Percentiles rank a stretch among this genome's conserved stretches.
Conservation (phyloP, 257 asterid species). For the Salvia hispanica region DNA sequence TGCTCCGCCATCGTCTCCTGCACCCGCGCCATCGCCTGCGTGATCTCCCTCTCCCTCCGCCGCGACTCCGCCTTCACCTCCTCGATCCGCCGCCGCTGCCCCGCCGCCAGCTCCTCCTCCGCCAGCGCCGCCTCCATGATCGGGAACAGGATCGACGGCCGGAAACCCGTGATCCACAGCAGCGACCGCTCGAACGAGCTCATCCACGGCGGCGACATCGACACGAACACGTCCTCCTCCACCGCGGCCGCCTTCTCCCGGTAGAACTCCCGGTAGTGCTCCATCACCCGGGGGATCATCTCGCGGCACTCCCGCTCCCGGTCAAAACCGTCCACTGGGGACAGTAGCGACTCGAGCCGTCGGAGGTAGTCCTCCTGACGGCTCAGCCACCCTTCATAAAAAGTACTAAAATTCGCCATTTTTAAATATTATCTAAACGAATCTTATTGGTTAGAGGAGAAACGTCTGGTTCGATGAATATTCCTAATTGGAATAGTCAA, state of each 20-base stretch:
- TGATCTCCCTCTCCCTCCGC: conserved; percentile 40
- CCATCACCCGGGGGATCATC: conserved; percentile 37
- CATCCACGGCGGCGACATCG: conserved; percentile 59
- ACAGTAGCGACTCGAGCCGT: conserved; percentile 26
- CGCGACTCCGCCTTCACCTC: conserved; percentile 32
- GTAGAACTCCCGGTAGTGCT: conserved; percentile 53
- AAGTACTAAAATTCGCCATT: conserved; percentile 20
- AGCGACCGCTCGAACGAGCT: conserved; percentile 48
- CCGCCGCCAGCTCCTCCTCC: conserved; percentile 37
- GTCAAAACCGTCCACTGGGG: conserved; percentile 36
- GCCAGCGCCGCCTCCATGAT: conserved; percentile 28
- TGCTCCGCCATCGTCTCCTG: conserved; percentile 67
- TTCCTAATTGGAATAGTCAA: too few species aligned
- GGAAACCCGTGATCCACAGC: conserved; percentile 58
- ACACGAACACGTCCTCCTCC: conserved; percentile 36
- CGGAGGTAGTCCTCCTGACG: conserved; percentile 39
- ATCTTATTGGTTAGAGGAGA: too few species aligned
- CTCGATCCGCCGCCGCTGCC: conserved; percentile 37
- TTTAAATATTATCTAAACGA: too few species aligned
- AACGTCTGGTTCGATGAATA: too few species aligned
- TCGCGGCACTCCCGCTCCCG: conserved; percentile 25
- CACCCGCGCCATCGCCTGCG: conserved; percentile 48
- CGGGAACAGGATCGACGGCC: conserved; percentile 45
- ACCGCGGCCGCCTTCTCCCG: conserved; percentile 49
- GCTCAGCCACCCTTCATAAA: conserved; percentile 41